These are phyloP conservation scores for Rhodomyrtus tomentosa DNA, from an alignment of 345 rosid species.

Conservation along the genomic window DNA sequence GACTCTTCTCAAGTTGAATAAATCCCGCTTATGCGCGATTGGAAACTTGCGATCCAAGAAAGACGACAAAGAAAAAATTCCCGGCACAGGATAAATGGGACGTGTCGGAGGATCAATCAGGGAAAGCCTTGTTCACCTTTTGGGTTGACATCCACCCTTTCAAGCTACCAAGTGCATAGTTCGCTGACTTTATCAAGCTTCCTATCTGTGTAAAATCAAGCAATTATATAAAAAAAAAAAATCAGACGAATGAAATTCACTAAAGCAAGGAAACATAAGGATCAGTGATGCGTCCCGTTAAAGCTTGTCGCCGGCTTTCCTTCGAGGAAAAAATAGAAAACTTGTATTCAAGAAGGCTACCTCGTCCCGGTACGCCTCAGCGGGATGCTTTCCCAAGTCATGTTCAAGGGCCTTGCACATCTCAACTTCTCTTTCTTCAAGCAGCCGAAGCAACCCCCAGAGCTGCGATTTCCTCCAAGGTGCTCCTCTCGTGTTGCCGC, in stretches of 20 bases:
- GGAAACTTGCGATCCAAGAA: not conserved
- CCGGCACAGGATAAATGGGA: not conserved
- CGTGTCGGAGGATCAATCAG: not conserved
- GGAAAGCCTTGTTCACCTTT: slow-evolving; percentile 15
- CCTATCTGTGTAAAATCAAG: slow-evolving; percentile 32
- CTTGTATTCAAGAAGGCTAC: slow-evolving; percentile 6
- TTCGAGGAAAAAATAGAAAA: not conserved
- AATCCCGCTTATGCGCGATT: not conserved
- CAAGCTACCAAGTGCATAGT: slow-evolving; percentile 21
- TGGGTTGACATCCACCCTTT: slow-evolving; percentile 43
- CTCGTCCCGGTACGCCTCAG: slow-evolving; percentile 55
- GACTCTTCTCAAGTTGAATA: not conserved
- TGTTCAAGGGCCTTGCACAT: slow-evolving; percentile 25
- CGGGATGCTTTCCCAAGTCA: slow-evolving; percentile 55
- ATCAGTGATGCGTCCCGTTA: not conserved
- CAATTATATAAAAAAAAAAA: no score
- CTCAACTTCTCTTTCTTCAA: slow-evolving; percentile 22
- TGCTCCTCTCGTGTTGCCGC: slow-evolving; percentile 34
- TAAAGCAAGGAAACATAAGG: not conserved
- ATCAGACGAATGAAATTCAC: not conserved
- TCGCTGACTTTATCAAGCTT: slow-evolving; percentile 21
- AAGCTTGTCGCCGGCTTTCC: not conserved
- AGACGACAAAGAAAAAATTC: not conserved
- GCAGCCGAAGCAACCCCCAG: slow-evolving; percentile 20
- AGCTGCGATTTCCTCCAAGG: slow-evolving; percentile 55